Conservation (phyloP, 2,329 filamentous ascomycete species). For the Coleophoma cylindrospora region DNA sequence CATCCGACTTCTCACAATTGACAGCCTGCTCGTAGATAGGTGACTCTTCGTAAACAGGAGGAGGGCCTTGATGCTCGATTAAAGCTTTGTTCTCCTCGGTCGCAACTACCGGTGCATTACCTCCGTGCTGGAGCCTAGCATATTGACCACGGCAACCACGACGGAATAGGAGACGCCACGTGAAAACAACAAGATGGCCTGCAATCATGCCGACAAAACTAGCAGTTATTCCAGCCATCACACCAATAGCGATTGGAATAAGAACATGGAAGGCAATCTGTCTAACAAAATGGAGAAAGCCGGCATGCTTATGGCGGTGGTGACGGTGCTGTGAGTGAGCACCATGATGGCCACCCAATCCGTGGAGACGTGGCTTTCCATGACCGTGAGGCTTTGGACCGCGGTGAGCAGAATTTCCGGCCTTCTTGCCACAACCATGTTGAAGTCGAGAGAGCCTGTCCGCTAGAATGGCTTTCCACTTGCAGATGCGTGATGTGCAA, state of each 20-base stretch:
- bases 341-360: constrained; percentile 11
- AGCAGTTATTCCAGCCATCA: constrained; percentile 62
- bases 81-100: constrained; percentile 20
- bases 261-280: constrained; percentile 58
- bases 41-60: constrained; percentile 23
- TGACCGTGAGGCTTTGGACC: constrained; percentile 16
- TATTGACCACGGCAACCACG: constrained; percentile 25
- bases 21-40: constrained; percentile 21
- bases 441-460: constrained; percentile 36
- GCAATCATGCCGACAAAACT: constrained; percentile 64
- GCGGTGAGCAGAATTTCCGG: constrained; percentile 13
- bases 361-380: constrained; percentile 15
- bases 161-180: constrained; percentile 51
- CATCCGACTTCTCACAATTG: constrained; percentile 13
- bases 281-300: constrained; percentile 43
- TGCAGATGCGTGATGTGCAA: constrained; percentile 45
- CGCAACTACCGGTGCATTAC: constrained; percentile 8
- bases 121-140: constrained; percentile 14
- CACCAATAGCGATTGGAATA: constrained; percentile 63
- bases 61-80: constrained; percentile 19
- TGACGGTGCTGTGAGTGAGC: constrained; percentile 23
- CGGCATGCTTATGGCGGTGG: constrained; percentile 28
- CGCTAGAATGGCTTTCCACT: constrained; percentile 46
- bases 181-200: constrained; percentile 54
- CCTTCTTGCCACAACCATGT: constrained; percentile 31